Percentiles rank a stretch among this genome's conserved stretches.
Evolutionary conservation across 805 yeast species (phyloP).

Genomic region (Spencermartinsiella europaea): DNA sequence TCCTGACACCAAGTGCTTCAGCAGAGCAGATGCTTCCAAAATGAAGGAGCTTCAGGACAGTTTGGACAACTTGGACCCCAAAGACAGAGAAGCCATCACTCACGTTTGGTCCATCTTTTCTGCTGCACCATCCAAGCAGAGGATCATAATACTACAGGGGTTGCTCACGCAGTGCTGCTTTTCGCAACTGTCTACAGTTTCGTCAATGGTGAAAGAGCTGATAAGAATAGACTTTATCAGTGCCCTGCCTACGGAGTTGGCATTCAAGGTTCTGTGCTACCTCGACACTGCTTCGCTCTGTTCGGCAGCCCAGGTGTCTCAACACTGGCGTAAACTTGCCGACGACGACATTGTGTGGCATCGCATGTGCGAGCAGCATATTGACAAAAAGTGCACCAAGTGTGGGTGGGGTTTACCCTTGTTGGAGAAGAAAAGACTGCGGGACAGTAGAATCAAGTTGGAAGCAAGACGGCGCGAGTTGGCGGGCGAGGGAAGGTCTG

Average conservation of each 20-base stretch:
- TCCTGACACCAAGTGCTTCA: conserved; percentile 69
- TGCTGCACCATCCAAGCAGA: conserved; percentile 63
- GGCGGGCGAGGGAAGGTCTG: background rate
- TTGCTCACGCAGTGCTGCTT: conserved; percentile 86
- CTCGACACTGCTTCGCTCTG: conserved; percentile 92
- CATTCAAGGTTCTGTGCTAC: conserved; percentile 80
- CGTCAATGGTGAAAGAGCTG: conserved; percentile 71
- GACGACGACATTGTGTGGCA: conserved; percentile 98
- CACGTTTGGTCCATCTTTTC: conserved; percentile 82
- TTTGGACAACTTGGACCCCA: conserved; percentile 44
- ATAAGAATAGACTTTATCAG: conserved; percentile 85
- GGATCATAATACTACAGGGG: conserved; percentile 77
- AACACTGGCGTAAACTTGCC: conserved; percentile 81
- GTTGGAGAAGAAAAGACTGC: conserved; percentile 64
- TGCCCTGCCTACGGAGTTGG: conserved; percentile 78
- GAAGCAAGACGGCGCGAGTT: conserved; percentile 24
- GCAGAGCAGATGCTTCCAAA: conserved; percentile 56
- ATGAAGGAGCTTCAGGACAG: conserved; percentile 57
- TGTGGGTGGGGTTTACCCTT: conserved; percentile 99
- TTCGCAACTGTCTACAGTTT: conserved; percentile 84
- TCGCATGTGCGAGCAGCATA: conserved; percentile 97
- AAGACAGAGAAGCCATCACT: conserved; percentile 71
- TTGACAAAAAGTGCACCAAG: conserved; percentile 93
- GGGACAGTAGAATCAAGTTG: conserved; percentile 29
- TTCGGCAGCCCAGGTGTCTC: conserved; percentile 87